Conservation (phyloP, 495 filamentous ascomycete genomes). For the Penicillium psychrofluorescens region DNA sequence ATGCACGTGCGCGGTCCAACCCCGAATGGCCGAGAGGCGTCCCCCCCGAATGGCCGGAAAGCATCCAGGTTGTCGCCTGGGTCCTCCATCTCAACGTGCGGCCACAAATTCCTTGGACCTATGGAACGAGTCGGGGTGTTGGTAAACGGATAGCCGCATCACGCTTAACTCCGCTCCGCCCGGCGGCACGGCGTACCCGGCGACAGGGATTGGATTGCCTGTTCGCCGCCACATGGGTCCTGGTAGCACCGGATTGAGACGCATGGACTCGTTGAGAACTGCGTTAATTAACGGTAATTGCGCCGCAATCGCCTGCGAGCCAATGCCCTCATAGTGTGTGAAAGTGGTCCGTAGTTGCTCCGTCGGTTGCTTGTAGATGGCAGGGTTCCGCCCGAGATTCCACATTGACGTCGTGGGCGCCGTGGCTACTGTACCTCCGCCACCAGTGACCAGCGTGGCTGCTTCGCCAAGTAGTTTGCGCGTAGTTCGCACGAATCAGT, state of each 20-base stretch:
- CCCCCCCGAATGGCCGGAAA: slow-evolving; percentile 15
- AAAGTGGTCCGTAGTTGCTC: background rate
- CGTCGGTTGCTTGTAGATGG: slow-evolving; percentile 1
- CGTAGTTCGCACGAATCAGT: slow-evolving; percentile 1
- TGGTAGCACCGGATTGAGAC: slow-evolving; percentile 4
- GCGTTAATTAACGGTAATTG: slow-evolving; percentile 2
- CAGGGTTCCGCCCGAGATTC: slow-evolving; percentile 3
- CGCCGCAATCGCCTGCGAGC: slow-evolving; percentile 1
- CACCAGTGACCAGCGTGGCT: background rate
- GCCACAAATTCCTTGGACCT: slow-evolving; percentile 2
- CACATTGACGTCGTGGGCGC: slow-evolving; percentile 1
- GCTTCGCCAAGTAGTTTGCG: slow-evolving; percentile 3
- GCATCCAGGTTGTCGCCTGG: slow-evolving; percentile 8
- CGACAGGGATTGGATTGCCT: slow-evolving; percentile 6
- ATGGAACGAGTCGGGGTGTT: slow-evolving; percentile 2
- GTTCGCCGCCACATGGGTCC: slow-evolving; percentile 5
- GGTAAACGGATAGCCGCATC: slow-evolving; percentile 2
- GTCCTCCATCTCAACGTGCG: slow-evolving; percentile 7
- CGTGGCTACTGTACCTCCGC: slow-evolving; percentile 2
- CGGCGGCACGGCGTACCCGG: slow-evolving; percentile 5
- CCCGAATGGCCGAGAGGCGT: slow-evolving; percentile 15
- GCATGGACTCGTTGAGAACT: slow-evolving; percentile 6
- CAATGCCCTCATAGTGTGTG: slow-evolving; percentile 1
- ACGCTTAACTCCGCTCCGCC: background rate
- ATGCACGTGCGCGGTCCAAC: slow-evolving; percentile 18